Base-by-base conservation (phyloP, 2,329 filamentous ascomycete genomes). In the Stagonosporopsis vannaccii region DNA sequence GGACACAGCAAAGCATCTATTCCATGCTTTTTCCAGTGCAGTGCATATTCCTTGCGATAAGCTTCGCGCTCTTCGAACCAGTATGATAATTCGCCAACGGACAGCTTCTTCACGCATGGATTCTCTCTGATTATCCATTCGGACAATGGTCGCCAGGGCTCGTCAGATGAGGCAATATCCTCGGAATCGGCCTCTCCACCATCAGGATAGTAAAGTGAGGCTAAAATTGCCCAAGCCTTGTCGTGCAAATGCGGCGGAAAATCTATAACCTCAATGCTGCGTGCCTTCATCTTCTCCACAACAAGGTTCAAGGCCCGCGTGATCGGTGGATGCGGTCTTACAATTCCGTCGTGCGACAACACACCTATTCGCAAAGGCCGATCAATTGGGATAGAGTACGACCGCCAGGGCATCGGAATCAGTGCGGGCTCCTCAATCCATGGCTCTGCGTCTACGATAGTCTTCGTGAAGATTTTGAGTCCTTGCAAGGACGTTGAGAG, bases 241-340 rank as follows among this genome's bases (percentile, higher is more conserved):
- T 79, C 77, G 62, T 84, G 82, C 6, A 79, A 72, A 61, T 81
- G 79, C 2, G 82, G 78, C 42, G 76, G 66, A 71, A 80, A 84
- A 32, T 85, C 81, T 2, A 86, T 67, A 0, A 88, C 57, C 6
- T 84, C 80, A 62, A 87, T 78, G 1, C 82, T 82, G 0, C 80
- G 48, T 0, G 67, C 71, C 35, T 74, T 65, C 13, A 88, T 75
- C 44, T 71, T 78, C 2, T 75, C 71, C 0, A 78, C 79, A 0
- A 84, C 74, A 6, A 77, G 70, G 2, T 75, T 70, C 9, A 90
- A 70, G 1, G 85, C 87, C 6, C 87, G 80, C 0, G 79, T 74
- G 3, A 90, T 80, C 0, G 88, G 88, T 2, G 89, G 87, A 47
- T 90, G 89, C 0, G 89, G 88, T 6, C 74, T 79, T 4, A 89